Base-by-base conservation (phyloP, 2,329 filamentous ascomycete genomes). In the Diaporthe amygdali region DNA sequence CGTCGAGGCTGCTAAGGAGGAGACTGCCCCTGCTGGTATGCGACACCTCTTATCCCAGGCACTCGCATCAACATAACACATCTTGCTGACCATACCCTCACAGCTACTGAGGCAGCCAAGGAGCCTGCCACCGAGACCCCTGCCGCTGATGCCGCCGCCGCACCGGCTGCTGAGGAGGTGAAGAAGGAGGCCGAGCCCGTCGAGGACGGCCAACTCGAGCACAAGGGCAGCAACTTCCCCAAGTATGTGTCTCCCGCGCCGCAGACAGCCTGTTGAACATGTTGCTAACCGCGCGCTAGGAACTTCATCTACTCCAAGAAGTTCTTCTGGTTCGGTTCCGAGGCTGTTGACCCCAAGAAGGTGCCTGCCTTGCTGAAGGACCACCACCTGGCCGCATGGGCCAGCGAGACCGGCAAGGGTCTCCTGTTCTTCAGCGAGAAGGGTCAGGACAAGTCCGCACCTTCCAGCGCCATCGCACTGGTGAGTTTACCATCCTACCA, bases 331-430 rank as follows among this genome's bases (percentile, higher is more conserved):
- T 94, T 96, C 84, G 90, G 91, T 76, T 86, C 89, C 63, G 93
- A 95, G 69, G 84, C 93, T 63, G 83, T 97, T 72, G 90, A 95
- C 79, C 84, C 90, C 77, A 92, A 96, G 84, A 88, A 92, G 80
- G 88, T 98, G 70, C 83, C 87, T 76, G 85, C 88, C 77, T 98
- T 96, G 87, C 88, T 97, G 77, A 94, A 95, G 84, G 92, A 93
- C 73, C 92, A 97, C 85, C 89, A 93, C 76, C 92, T 93, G 77
- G 92, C 91, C 76, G 93, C 96, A 44, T 98, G 96, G 94, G 94
- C 96, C 74, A 91, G 91, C 76, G 91, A 97, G 88, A 98, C 96
- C 72, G 96, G 96, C 82, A 97, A 97, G 88, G 96, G 96, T 80
- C 92, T 98, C 25, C 87, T 98, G 51, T 97, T 97, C 89, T 93